phyloP scores from a whole-genome alignment of 2,329 filamentous ascomycete genomes.

The Botrytis sinoallii region DNA sequence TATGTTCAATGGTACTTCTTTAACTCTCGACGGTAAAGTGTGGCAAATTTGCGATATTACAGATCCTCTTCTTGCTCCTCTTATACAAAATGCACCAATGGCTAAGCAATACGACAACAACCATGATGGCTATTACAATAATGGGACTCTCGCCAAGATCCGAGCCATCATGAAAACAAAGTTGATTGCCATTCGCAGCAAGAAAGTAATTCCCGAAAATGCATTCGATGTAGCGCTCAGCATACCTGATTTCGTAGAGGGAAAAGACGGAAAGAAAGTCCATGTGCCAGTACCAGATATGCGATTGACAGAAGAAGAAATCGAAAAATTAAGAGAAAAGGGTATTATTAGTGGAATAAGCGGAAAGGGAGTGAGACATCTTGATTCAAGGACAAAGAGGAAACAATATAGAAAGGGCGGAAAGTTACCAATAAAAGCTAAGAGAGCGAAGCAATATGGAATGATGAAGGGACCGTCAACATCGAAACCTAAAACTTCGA shows the following conservation, averaged over 20 bases:
- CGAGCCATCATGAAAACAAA: conserved; percentile 88
- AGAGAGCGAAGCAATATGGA: conserved; percentile 9
- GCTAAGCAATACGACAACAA: conserved; percentile 56
- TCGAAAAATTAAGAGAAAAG: conserved; percentile 24
- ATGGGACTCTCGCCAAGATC: conserved; percentile 77
- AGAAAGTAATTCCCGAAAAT: conserved; percentile 48
- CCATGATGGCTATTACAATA: conserved; percentile 79
- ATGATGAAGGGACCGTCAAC: conserved; percentile 18
- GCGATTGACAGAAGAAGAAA: conserved; percentile 29
- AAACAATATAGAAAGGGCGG: conserved; percentile 19
- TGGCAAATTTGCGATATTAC: conserved; percentile 94
- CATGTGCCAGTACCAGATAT: conserved; percentile 34
- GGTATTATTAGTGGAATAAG: conserved; percentile 17
- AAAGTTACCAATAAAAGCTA: not conserved
- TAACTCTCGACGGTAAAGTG: conserved; percentile 78
- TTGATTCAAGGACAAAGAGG: conserved; percentile 21
- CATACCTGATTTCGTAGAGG: conserved; percentile 36
- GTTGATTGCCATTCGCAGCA: conserved; percentile 64
- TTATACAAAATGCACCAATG: conserved; percentile 63
- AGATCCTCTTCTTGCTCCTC: conserved; percentile 66
- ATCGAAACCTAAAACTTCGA: conserved; percentile 1
- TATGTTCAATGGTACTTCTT: conserved; percentile 75
- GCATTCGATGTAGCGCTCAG: conserved; percentile 46
- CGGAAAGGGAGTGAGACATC: conserved; percentile 20
- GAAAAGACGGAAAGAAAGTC: conserved; percentile 27